Evolutionary conservation across 306 rosid genomes (phyloP).

Genomic region (Inga oerstediana): DNA sequence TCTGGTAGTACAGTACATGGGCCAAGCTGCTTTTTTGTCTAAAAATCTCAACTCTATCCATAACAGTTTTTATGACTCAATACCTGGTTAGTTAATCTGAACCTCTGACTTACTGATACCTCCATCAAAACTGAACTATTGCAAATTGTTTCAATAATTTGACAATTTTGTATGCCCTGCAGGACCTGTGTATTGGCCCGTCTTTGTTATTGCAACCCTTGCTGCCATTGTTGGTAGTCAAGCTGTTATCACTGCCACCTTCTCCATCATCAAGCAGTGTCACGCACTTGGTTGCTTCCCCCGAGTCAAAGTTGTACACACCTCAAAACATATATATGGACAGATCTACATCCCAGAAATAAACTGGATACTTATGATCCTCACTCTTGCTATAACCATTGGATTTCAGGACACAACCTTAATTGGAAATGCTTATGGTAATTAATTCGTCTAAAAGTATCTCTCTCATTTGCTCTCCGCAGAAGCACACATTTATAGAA

Average conservation of each 20-base stretch:
- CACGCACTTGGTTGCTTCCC: constrained; percentile 91
- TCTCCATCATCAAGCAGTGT: constrained; percentile 86
- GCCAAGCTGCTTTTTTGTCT: constrained; percentile 87
- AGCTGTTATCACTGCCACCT: constrained; percentile 81
- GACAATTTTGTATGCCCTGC: constrained; percentile 25
- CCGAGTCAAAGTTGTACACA: constrained; percentile 72
- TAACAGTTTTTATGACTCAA: constrained; percentile 67
- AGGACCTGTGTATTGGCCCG: constrained; percentile 81
- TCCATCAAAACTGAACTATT: constrained; percentile 8
- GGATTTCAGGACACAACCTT: constrained; percentile 80
- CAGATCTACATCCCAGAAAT: constrained; percentile 91
- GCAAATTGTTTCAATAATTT: constrained; percentile 22
- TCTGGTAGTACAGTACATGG: constrained; percentile 89
- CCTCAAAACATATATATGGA: constrained; percentile 77
- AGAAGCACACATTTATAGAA: not conserved
- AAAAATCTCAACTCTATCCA: constrained; percentile 46
- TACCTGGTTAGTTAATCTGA: constrained; percentile 66
- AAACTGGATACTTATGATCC: constrained; percentile 89
- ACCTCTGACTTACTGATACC: constrained; percentile 24
- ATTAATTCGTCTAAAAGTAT: not conserved
- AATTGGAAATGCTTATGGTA: constrained; percentile 88
- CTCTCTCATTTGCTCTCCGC: not conserved
- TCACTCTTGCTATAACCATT: constrained; percentile 75
- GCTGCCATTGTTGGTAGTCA: constrained; percentile 89
- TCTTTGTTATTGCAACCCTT: constrained; percentile 73